Evolutionary conservation across 495 filamentous ascomycete species (phyloP).

Genomic region (Hyaloscypha hepaticicola): DNA sequence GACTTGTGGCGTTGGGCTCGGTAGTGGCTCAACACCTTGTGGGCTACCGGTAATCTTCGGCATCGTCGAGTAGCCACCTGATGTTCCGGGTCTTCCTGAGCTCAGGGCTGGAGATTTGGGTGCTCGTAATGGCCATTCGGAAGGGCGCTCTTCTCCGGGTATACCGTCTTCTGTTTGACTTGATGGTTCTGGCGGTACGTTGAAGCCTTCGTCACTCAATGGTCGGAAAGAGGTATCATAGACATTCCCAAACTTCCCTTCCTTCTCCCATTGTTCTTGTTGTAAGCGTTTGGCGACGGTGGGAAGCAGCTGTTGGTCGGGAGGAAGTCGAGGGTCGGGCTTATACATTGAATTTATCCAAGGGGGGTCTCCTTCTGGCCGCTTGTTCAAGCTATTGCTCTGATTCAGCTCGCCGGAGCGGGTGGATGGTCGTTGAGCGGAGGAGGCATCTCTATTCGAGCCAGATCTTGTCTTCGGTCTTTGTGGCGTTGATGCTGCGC

Average conservation of each 20-base stretch:
- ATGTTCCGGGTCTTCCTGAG: conserved; percentile 38
- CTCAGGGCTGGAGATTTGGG: conserved; percentile 44
- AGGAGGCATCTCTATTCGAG: conserved; percentile 34
- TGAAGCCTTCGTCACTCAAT: conserved; percentile 54
- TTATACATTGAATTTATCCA: conserved; percentile 96
- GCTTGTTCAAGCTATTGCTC: conserved; percentile 48
- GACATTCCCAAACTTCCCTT: conserved; percentile 75
- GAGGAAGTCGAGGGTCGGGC: conserved; percentile 90
- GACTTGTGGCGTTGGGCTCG: conserved; percentile 31
- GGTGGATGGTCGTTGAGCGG: conserved; percentile 45
- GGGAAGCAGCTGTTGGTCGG: conserved; percentile 91
- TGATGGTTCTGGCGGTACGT: conserved; percentile 22
- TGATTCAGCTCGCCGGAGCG: conserved; percentile 46
- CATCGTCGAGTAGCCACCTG: conserved; percentile 56
- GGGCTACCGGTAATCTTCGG: conserved; percentile 50
- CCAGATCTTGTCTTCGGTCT: conserved; percentile 64
- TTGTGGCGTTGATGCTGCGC: conserved; percentile 44
- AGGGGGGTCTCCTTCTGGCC: conserved; percentile 91
- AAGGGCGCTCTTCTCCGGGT: conserved; percentile 24
- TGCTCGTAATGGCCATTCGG: conserved; percentile 33
- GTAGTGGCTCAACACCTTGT: conserved; percentile 37
- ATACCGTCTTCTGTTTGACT: conserved; percentile 35
- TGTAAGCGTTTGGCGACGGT: conserved; percentile 89
- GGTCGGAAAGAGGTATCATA: conserved; percentile 84
- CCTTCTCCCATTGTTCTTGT: conserved; percentile 92